Evolutionary conservation across 495 filamentous ascomycete species (phyloP), one percentile per base, ranked within the genome.

Genomic region (Tuber microsphaerosporum): DNA sequence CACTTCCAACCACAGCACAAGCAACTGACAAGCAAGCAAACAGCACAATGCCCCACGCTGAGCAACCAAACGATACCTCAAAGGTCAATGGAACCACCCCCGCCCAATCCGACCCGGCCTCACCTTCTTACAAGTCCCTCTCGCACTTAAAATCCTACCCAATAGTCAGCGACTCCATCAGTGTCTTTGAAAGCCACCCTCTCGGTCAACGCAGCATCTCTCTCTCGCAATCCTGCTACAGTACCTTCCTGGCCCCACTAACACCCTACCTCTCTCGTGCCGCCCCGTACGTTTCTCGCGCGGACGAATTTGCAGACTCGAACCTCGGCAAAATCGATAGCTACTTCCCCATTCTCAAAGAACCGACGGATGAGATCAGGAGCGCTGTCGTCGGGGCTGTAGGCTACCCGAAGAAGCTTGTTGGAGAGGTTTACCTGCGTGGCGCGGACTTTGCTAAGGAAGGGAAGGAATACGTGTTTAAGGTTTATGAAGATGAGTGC

Each of bases 121-220:
- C 74, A 6, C 69, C 74, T 22, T 46, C 69, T 44, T 77, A 73
- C 51, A 83, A 83, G 65, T 71, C 75, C 7, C 42, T 83, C 72
- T 69, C 96, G 91, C 94, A 98, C 83, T 88, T 98, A 76, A 87
- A 88, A 56, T 91, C 90, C 76, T 97, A 96, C 86, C 95, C 95
- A 16, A 85, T 95, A 72, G 88, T 98, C 83, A 90, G 89, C 80
- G 93, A 97, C 84, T 86, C 89, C 81, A 89, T 97, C 85, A 83
- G 86, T 51, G 88, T 88, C 82, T 91, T 94, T 88, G 93, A 94
- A 82, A 86, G 86, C 76, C 91, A 93, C 84, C 89, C 92, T 31
- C 89, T 91, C 83, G 94, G 93, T 83, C 89, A 91, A 77, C 92
- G 91, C 84, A 92, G 92, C 73, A 85, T 97, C 81, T 86, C 91